A percentile compares a stretch with the other conserved stretches of the same genome.
phyloP scores from a whole-genome alignment of 1,284 basidiomycete genomes.

The Schizophyllum amplum region DNA sequence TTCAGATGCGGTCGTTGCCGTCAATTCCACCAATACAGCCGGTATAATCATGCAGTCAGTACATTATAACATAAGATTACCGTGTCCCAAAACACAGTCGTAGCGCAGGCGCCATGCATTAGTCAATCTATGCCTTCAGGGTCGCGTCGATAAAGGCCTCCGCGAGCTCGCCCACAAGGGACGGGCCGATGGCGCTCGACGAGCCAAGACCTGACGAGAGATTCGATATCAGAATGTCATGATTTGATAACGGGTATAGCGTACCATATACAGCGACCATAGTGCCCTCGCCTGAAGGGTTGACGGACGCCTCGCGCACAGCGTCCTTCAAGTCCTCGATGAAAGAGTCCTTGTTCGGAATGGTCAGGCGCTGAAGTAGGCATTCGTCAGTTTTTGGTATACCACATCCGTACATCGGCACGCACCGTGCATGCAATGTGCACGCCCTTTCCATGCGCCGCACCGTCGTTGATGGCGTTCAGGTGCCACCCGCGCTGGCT shows the following conservation, averaged over 20 bases:
- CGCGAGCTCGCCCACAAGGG: constrained; percentile 83
- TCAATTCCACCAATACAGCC: too few species aligned
- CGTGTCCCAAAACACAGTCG: neutral
- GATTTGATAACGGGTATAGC: constrained; percentile 21
- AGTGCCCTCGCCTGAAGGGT: constrained; percentile 58
- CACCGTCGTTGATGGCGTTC: constrained; percentile 52
- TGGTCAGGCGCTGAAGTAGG: constrained; percentile 56
- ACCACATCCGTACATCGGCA: neutral
- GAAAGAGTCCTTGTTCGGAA: constrained; percentile 70
- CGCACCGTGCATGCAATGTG: constrained; percentile 91
- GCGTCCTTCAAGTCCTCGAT: constrained; percentile 77
- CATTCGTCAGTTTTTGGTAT: constrained; percentile 1
- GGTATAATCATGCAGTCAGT: too few species aligned
- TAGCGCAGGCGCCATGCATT: neutral
- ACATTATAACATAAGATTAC: too few species aligned
- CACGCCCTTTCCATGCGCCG: constrained; percentile 66
- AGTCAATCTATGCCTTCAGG: constrained; percentile 56
- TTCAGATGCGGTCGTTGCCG: too few species aligned
- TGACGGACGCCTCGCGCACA: constrained; percentile 52
- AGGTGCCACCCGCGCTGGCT: constrained; percentile 83
- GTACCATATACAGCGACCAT: constrained; percentile 87
- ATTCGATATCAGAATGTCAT: neutral
- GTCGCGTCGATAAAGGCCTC: constrained; percentile 75
- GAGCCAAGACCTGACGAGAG: constrained; percentile 67
- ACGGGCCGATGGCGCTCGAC: constrained; percentile 81